Conservation (phyloP, 2,329 filamentous ascomycete genomes). For the Zasmidium cellare region DNA sequence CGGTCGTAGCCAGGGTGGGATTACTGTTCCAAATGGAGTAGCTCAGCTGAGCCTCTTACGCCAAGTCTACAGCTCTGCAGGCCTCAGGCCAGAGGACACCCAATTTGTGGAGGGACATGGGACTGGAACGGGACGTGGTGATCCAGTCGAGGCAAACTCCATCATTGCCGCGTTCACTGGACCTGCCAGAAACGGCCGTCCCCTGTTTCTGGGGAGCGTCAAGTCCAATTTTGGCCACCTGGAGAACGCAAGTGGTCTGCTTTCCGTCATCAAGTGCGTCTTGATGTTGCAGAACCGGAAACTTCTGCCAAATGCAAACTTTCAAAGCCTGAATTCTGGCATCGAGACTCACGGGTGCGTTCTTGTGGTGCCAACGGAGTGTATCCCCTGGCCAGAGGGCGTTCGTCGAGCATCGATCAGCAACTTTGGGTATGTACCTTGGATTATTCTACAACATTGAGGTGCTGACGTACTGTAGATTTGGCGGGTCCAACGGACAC, state of each 20-base stretch:
- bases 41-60: slow-evolving; percentile 18
- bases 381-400: slow-evolving; percentile 37
- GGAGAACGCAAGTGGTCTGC: slow-evolving; percentile 17
- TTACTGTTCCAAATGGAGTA: slow-evolving; percentile 14
- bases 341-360: slow-evolving; percentile 28
- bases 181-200: background rate
- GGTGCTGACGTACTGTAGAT: too few species aligned
- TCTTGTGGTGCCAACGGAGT: slow-evolving; percentile 13
- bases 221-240: slow-evolving; percentile 27
- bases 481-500: slow-evolving; percentile 2
- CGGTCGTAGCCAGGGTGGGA: too few species aligned
- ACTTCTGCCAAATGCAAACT: slow-evolving; percentile 27
- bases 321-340: slow-evolving; percentile 25
- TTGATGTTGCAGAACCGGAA: slow-evolving; percentile 24
- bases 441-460: too few species aligned
- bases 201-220: slow-evolving; percentile 22
- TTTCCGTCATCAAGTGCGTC: slow-evolving; percentile 21
- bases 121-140: slow-evolving; percentile 24
- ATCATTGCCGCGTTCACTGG: slow-evolving; percentile 1
- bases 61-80: slow-evolving; percentile 30
- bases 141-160: slow-evolving; percentile 5
- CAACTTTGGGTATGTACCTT: too few species aligned
- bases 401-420: slow-evolving; percentile 15
- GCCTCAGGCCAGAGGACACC: slow-evolving; percentile 28
- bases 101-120: slow-evolving; percentile 25